These are phyloP conservation scores for Mycena albidolilacea DNA, from an alignment of 768 basidiomycete species.

Conservation along the genomic window DNA sequence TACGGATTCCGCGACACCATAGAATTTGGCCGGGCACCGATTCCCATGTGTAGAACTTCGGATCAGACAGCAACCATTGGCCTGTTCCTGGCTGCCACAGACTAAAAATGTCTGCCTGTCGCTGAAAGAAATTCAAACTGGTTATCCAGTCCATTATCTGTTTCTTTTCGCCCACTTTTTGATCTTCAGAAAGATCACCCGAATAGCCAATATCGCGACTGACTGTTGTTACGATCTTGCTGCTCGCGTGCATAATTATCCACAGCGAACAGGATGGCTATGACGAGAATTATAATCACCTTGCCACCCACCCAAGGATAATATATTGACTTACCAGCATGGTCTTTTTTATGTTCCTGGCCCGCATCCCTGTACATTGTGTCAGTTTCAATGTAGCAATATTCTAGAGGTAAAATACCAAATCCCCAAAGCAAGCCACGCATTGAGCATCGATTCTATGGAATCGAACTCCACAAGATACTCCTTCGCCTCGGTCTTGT, in stretches of 20 bases:
- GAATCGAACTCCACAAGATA: slow-evolving; percentile 19
- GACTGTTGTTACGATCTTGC: slow-evolving; percentile 3
- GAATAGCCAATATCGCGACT: slow-evolving; percentile 1
- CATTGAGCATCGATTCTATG: slow-evolving; percentile 8
- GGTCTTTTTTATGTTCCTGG: slow-evolving; percentile 3
- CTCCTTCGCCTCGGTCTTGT: slow-evolving; percentile 15
- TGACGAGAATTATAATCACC: background rate
- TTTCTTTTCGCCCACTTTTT: slow-evolving; percentile 1
- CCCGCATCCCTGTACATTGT: background rate
- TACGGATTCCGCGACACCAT: slow-evolving; percentile 6
- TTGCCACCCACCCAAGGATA: background rate
- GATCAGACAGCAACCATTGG: slow-evolving; percentile 7
- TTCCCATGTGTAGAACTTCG: slow-evolving; percentile 4
- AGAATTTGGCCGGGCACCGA: slow-evolving; percentile 2
- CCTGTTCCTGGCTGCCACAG: slow-evolving; percentile 5
- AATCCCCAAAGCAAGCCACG: slow-evolving; percentile 7
- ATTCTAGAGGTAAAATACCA: slow-evolving; percentile 2
- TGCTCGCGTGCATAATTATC: slow-evolving; percentile 3
- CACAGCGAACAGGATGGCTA: slow-evolving; percentile 3
- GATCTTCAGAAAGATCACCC: slow-evolving; percentile 1
- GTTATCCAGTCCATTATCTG: slow-evolving; percentile 8
- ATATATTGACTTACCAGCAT: slow-evolving; percentile 7
- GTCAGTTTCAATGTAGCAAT: slow-evolving; percentile 5
- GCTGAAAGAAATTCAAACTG: slow-evolving; percentile 5
- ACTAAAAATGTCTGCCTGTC: slow-evolving; percentile 3